Evolutionary conservation across 2,329 filamentous ascomycete genomes (phyloP).

Genomic region (Arthroderma uncinatum): DNA sequence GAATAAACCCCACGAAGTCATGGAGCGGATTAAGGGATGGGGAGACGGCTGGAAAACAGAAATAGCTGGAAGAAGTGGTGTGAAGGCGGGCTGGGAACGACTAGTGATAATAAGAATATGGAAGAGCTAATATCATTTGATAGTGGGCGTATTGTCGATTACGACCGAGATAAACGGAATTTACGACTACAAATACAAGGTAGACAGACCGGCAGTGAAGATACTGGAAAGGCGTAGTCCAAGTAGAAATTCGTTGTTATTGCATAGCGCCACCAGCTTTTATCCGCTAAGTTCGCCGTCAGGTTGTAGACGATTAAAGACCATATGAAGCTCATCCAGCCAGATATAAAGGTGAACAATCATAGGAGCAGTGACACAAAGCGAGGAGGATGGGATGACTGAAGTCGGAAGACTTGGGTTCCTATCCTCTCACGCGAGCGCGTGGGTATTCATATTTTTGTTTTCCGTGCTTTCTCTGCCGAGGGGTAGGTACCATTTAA

Average conservation of each 20-base stretch:
- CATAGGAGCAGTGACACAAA: neutral
- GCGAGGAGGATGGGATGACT: neutral
- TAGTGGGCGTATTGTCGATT: too few relatives aligned
- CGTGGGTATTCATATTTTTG: neutral
- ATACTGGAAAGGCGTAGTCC: neutral
- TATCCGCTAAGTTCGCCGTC: neutral
- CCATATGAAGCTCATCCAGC: neutral
- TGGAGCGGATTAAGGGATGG: conserved; percentile 49
- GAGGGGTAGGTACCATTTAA: too few relatives aligned
- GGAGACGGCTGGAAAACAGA: conserved; percentile 58
- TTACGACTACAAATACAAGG: neutral
- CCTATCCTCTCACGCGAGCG: neutral
- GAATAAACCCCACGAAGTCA: conserved; percentile 71
- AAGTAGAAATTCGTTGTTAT: neutral
- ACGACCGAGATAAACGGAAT: too few relatives aligned
- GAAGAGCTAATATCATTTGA: conserved; percentile 42
- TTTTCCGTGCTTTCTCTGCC: neutral
- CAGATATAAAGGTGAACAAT: too few relatives aligned
- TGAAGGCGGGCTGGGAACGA: conserved; percentile 87
- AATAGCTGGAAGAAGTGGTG: conserved; percentile 71
- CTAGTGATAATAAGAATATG: conserved; percentile 81
- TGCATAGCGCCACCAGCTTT: neutral
- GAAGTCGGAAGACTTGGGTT: neutral
- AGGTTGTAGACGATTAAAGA: neutral
- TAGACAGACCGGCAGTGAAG: neutral